Percentiles rank a stretch among this genome's conserved stretches.
These are phyloP conservation scores for Thamnidium elegans DNA, from an alignment of 192 early-diverging fungal species.

Conservation along the genomic window DNA sequence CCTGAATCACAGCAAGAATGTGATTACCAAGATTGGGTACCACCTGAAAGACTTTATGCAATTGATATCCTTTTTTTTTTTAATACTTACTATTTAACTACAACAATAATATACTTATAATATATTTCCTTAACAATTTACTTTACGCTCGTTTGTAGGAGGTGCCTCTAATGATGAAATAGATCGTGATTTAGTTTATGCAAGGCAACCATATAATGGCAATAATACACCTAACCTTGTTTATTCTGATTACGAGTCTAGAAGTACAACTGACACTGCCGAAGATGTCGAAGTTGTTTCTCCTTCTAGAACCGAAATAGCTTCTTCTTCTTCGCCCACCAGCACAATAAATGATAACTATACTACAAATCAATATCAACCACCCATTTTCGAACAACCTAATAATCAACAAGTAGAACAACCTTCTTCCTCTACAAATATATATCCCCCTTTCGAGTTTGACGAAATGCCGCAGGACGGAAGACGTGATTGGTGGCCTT, in stretches of 20 bases:
- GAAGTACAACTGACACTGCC: constrained; percentile 12
- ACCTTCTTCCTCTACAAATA: neutral
- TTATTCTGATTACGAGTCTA: constrained; percentile 14
- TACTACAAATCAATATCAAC: neutral
- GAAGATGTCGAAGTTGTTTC: constrained; percentile 2
- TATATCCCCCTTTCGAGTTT: neutral
- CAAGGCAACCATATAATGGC: constrained; percentile 14
- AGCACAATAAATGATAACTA: constrained; percentile 3
- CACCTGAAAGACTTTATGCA: constrained; percentile 13
- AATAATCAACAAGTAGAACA: neutral
- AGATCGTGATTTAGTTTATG: constrained; percentile 10
- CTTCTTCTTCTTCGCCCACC: neutral
- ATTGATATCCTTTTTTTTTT: constrained; percentile 15
- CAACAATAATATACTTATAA: neutral
- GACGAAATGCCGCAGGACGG: constrained; percentile 9
- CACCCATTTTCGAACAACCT: neutral
- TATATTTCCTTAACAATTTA: constrained; percentile 7
- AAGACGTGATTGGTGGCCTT: constrained; percentile 7
- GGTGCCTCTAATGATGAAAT: constrained; percentile 16
- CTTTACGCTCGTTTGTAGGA: constrained; percentile 19
- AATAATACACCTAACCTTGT: constrained; percentile 9
- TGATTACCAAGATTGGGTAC: constrained; percentile 8
- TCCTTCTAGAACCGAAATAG: neutral
- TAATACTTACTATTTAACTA: neutral
- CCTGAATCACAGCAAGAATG: too few species aligned